Percentiles rank a stretch among this genome's conserved stretches.
These are phyloP conservation scores for Hypoxylon lienhwacheense DNA, from an alignment of 495 filamentous ascomycete species.

Conservation along the genomic window DNA sequence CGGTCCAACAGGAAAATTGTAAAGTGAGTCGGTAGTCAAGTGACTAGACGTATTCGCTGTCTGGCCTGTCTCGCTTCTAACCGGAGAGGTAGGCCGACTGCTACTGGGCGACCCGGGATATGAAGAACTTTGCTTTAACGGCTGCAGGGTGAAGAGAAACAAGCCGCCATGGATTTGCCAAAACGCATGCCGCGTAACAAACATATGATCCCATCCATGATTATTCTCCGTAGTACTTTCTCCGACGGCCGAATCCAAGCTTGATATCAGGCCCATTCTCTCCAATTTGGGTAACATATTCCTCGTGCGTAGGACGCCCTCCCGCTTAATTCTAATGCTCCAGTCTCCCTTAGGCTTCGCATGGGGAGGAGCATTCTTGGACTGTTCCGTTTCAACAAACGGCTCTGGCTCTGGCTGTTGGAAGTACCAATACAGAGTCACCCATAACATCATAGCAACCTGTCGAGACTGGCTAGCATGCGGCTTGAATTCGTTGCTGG, in stretches of 20 bases:
- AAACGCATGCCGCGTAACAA: conserved; percentile 75
- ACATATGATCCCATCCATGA: conserved; percentile 77
- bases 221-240: conserved; percentile 61
- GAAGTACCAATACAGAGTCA: conserved; percentile 96
- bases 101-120: conserved; percentile 57
- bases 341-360: conserved; percentile 85
- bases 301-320: conserved; percentile 81
- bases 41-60: conserved; percentile 14
- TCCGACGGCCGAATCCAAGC: conserved; percentile 74
- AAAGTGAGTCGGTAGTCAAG: conserved; percentile 37
- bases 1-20: conserved; percentile 55
- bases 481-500: conserved; percentile 75
- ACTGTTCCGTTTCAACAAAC: conserved; percentile 62
- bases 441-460: conserved; percentile 96
- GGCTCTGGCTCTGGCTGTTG: conserved; percentile 66
- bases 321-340: conserved; percentile 79
- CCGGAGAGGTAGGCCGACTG: conserved; percentile 65
- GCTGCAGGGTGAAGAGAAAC: conserved; percentile 84
- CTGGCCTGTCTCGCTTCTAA: conserved; percentile 44
- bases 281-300: conserved; percentile 88
- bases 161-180: conserved; percentile 89
- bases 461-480: conserved; percentile 77
- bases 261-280: conserved; percentile 84
- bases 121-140: conserved; percentile 52
- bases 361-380: conserved; percentile 61